Evolutionary conservation across 306 rosid species (phyloP), one percentile per base, ranked within the genome.

Genomic region (Dalbergia cultrata): DNA sequence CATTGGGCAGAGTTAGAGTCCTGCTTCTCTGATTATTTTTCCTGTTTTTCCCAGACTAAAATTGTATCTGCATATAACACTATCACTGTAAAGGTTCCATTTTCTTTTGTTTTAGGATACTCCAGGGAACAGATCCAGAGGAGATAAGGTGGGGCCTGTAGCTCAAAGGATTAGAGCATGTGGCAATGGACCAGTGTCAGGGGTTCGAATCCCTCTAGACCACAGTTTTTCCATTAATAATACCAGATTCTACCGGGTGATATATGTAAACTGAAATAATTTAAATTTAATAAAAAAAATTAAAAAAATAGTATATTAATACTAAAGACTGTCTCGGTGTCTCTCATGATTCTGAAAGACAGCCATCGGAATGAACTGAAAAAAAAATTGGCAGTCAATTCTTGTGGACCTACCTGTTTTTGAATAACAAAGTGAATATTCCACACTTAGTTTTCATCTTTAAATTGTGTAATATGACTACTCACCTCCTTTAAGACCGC

Each of bases 401-500:
- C 17, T 64, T 58, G 68, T 21, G 78, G 65, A 53, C 39, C 45
- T 52, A 19, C 70, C 70, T 61, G 49, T 47, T 70, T 62, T 64
- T 26, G 54, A 45, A 63, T 52, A 72, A 63, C 18, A 13, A 47
- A 53, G 21, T 41, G 68, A 81, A 73, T 53, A 64, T 65, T 56
- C 67, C 45, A 70, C 43, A 22, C 56, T 70, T 21, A 34, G 34
- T 68, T 79, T 73, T 65, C 59, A 63, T 12, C 61, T 41, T 68
- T 71, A 35, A 84, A 69, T 33, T 61, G 34, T 21, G 76, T 31
- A 66, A 67, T 81, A 70, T 41, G 72, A 77, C 68, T 70, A 61
- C 80, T 74, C 81, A 93, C 99, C 98, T 89, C 98, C 99, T 84
- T 86, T 90, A 41, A 96, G 97, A 87, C 99, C 99, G 43, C 99